Conservation (phyloP, 768 basidiomycete genomes). For the Cubamyces sp. region DNA sequence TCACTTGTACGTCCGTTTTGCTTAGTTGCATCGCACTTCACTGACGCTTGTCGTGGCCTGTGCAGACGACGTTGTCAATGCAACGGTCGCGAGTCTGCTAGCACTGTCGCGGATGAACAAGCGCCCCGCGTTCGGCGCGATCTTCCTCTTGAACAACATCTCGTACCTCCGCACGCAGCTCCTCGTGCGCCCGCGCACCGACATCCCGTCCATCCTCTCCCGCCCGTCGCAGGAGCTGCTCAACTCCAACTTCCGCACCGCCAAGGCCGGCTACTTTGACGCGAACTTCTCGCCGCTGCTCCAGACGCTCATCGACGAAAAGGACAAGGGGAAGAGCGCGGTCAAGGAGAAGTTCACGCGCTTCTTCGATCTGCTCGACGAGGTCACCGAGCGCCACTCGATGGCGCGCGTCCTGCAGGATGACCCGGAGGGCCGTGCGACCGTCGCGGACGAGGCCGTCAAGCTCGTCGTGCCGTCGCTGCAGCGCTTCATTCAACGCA, state of each 20-base stretch:
- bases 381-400: slow-evolving; percentile 75
- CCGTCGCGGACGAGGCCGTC: slow-evolving; percentile 72
- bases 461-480: slow-evolving; percentile 78
- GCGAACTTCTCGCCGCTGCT: slow-evolving; percentile 80
- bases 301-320: slow-evolving; percentile 58
- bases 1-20: slow-evolving; percentile 56
- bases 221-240: slow-evolving; percentile 64
- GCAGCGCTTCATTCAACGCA: slow-evolving; percentile 74
- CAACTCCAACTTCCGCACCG: slow-evolving; percentile 73
- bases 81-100: slow-evolving; percentile 61
- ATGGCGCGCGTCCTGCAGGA: slow-evolving; percentile 72
- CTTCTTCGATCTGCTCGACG: slow-evolving; percentile 82
- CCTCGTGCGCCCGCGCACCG: slow-evolving; percentile 50
- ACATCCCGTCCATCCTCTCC: slow-evolving; percentile 58
- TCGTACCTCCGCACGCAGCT: slow-evolving; percentile 68
- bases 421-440: slow-evolving; percentile 60
- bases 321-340: slow-evolving; percentile 55
- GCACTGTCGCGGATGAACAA: slow-evolving; percentile 61
- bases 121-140: slow-evolving; percentile 69
- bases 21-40: neutral
- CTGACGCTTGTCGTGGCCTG: neutral
- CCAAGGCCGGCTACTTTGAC: slow-evolving; percentile 85
- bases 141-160: slow-evolving; percentile 82
- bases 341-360: slow-evolving; percentile 83
- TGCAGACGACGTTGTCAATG: slow-evolving; percentile 76